Evolutionary conservation across 768 basidiomycete genomes (phyloP), one percentile per base, ranked within the genome.

Genomic region (Mycena galopus): DNA sequence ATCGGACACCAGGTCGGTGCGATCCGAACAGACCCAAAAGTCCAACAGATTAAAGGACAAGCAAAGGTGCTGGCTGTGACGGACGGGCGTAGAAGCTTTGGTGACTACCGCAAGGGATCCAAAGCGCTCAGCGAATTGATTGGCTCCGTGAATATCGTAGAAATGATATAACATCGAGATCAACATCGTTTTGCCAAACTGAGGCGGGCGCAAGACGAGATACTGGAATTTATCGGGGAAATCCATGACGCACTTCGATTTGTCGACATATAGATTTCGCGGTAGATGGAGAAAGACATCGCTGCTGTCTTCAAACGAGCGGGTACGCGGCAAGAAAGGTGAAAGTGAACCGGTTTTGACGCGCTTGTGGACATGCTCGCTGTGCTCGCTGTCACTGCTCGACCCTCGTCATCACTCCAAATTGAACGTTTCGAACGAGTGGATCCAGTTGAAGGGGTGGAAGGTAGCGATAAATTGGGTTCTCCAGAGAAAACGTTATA

Each of bases 141-240:
- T 35, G 17, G 33, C 47, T 1, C 25, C 37, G 6, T 55, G 58
- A 23, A 68, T 53, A 29, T 69, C 68, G 27, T 63, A 69, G 23
- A 42, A 69, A 2, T 62, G 39, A 7, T 32, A 6, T n/a, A 69
- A 29, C 3, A 30, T 63, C 5, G 68, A 63, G 2, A 69, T 39
- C 27, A 69, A 63, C 19, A 29, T 35, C 7, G 61, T 69, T 19
- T 69, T 63, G 21, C 69, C 69, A 29, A 70, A 70, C 12, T 32
- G 60, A 2, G 69, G 69, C 4, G 69, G 69, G 14, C 69, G 69
- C 8, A 70, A 21, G 30, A 70, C 29, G 9, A 70, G 23, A 37
- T n/a, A 25, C 7, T 42, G 61, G 21, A 63, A 70, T 21, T 7
- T 42, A 30, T 33, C 30, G 7, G 69, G 55, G 21, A 70, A 19